phyloP scores from a whole-genome alignment of 2,329 filamentous ascomycete species.

The Conoideocrella luteorostrata region DNA sequence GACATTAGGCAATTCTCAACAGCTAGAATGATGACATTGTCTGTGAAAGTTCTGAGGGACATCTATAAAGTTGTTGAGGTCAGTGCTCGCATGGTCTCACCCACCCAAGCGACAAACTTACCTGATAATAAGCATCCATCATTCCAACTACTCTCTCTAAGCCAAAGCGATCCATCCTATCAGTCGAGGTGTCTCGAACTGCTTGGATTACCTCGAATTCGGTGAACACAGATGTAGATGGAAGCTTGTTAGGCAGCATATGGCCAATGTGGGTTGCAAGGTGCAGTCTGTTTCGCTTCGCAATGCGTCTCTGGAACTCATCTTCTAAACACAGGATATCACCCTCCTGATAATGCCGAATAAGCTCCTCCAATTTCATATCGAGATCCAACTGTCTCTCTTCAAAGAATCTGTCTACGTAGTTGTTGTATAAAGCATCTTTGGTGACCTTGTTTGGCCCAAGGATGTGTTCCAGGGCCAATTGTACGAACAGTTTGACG shows the following conservation, averaged over 20 bases:
- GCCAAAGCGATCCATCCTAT: constrained; percentile 19
- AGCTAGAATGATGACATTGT: constrained; percentile 7
- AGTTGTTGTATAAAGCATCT: neutral
- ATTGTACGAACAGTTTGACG: neutral
- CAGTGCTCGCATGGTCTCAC: neutral
- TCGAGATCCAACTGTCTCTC: constrained; percentile 6
- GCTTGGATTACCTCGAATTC: constrained; percentile 10
- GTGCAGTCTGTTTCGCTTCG: neutral
- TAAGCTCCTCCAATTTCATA: constrained; percentile 32
- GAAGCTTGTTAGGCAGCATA: constrained; percentile 6
- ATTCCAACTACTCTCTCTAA: constrained; percentile 36
- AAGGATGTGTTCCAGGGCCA: neutral
- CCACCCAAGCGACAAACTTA: no score
- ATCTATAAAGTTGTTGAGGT: neutral
- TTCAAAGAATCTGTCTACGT: constrained; percentile 2
- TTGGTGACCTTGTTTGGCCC: neutral
- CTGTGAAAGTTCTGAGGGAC: constrained; percentile 6
- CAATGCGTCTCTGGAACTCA: neutral
- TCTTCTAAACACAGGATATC: constrained; percentile 21
- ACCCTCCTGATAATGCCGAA: constrained; percentile 29
- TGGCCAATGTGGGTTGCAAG: constrained; percentile 2
- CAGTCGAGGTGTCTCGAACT: constrained; percentile 11
- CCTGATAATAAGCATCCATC: constrained; percentile 38
- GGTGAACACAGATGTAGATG: constrained; percentile 5
- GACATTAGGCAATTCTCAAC: constrained; percentile 8